A percentile compares a stretch with the other conserved stretches of the same genome.
Evolutionary conservation across 2,329 filamentous ascomycete genomes (phyloP).

Genomic region (Teratosphaeriaceae sp.): DNA sequence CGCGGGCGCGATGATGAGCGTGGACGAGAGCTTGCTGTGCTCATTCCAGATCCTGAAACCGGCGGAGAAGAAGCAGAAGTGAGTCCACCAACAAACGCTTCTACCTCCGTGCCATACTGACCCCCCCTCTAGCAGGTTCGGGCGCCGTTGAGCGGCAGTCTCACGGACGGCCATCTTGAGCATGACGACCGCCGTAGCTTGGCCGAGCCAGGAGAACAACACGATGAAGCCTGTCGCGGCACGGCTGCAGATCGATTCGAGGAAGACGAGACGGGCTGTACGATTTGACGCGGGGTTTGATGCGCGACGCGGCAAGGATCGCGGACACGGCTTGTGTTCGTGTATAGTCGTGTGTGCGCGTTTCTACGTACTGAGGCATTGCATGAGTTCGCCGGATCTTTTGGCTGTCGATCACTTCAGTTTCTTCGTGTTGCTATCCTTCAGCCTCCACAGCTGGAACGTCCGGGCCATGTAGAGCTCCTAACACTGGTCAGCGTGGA

Average conservation of each 20-base stretch:
- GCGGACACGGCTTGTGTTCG: neutral
- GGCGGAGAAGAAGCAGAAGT: too few species aligned
- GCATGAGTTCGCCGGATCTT: neutral
- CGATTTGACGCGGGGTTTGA: constrained; percentile 4
- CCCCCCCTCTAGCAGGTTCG: too few species aligned
- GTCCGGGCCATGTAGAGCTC: constrained; percentile 43
- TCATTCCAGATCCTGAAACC: constrained; percentile 97
- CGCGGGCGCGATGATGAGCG: constrained; percentile 98
- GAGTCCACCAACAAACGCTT: too few species aligned
- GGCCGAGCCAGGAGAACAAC: too few species aligned
- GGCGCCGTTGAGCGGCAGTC: too few species aligned
- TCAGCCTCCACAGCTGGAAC: constrained; percentile 46
- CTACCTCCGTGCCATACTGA: too few species aligned
- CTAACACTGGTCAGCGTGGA: constrained; percentile 27
- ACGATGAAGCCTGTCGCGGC: too few species aligned
- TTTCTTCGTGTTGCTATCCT: constrained; percentile 22
- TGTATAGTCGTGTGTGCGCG: constrained; percentile 1
- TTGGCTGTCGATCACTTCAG: constrained; percentile 4
- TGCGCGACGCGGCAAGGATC: constrained; percentile 1
- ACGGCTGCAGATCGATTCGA: neutral
- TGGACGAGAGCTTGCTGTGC: constrained; percentile 86
- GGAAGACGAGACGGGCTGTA: constrained; percentile 5
- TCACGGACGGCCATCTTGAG: too few species aligned
- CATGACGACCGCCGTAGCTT: too few species aligned
- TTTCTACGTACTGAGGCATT: constrained; percentile 3